A percentile compares a stretch with the other conserved stretches of the same genome.
These are phyloP conservation scores for Parsonsia alboflavescens DNA, from an alignment of 257 asterid species.

Conservation along the genomic window DNA sequence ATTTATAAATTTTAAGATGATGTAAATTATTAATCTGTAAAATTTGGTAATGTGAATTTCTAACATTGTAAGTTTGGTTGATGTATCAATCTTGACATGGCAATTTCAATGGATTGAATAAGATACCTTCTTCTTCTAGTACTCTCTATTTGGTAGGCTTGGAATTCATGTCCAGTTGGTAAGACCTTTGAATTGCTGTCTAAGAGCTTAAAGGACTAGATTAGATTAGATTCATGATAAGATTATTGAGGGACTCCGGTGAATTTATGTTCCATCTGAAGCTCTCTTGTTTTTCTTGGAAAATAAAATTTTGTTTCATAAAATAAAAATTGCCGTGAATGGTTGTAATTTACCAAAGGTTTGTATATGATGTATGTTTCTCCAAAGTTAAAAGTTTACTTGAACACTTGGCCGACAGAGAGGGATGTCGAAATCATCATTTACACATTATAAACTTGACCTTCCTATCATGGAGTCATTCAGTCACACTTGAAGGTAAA, in stretches of 20 bases:
- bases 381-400: too few species aligned
- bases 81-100: conserved; percentile 1
- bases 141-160: not conserved
- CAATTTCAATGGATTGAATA: not conserved
- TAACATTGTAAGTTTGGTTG: not conserved
- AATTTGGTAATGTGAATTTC: not conserved
- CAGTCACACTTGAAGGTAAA: too few species aligned
- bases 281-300: too few species aligned
- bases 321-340: too few species aligned
- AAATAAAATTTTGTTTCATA: too few species aligned
- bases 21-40: not conserved
- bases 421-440: too few species aligned
- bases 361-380: too few species aligned
- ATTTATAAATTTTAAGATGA: too few species aligned
- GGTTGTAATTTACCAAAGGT: too few species aligned
- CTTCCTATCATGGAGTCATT: too few species aligned
- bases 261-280: not conserved
- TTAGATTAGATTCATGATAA: not conserved
- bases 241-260: not conserved
- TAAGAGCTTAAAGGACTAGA: not conserved
- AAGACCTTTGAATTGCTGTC: not conserved
- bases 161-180: not conserved
- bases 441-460: too few species aligned
- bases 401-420: too few species aligned
- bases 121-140: not conserved